phyloP scores from a whole-genome alignment of 139 green algal species.

The Marvania coccoides region DNA sequence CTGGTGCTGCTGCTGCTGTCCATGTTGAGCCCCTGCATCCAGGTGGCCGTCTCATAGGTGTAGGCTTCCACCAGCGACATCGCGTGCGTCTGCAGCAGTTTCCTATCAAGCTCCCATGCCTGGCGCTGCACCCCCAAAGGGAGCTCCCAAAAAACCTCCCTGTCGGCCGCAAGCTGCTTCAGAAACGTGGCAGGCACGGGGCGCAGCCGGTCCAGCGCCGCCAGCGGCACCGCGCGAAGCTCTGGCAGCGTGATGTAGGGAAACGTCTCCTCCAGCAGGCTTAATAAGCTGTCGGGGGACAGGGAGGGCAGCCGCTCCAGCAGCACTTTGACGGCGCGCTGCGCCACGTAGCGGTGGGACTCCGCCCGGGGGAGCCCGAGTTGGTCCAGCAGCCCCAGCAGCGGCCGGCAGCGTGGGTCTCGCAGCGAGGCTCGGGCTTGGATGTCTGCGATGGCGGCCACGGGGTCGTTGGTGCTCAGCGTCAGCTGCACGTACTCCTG shows the following conservation, averaged over 20 bases:
- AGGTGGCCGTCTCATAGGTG: conserved; percentile 56
- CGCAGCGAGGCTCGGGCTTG: conserved; percentile 33
- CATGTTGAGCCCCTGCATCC: conserved; percentile 58
- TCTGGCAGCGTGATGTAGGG: conserved; percentile 46
- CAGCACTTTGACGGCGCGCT: conserved; percentile 40
- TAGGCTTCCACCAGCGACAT: conserved; percentile 59
- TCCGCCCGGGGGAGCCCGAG: conserved; percentile 46
- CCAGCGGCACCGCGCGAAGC: conserved; percentile 51
- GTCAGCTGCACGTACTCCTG: conserved; percentile 29
- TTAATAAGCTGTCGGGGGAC: conserved; percentile 21
- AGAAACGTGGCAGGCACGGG: conserved; percentile 65
- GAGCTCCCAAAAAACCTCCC: conserved; percentile 65
- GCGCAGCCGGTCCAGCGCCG: conserved; percentile 44
- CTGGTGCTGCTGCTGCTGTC: conserved; percentile 39
- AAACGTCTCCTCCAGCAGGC: conserved; percentile 32
- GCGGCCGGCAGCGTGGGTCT: conserved; percentile 46
- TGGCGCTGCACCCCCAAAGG: conserved; percentile 61
- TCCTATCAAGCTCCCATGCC: conserved; percentile 82
- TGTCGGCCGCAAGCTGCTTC: conserved; percentile 70
- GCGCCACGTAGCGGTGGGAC: conserved; percentile 49
- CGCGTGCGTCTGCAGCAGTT: conserved; percentile 66
- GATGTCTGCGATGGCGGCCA: conserved; percentile 34
- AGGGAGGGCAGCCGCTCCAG: conserved; percentile 26
- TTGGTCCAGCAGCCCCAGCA: conserved; percentile 70
- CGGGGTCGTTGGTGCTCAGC: conserved; percentile 36